Conservation (phyloP, 345 rosid genomes). For the Aquilaria sinensis region DNA sequence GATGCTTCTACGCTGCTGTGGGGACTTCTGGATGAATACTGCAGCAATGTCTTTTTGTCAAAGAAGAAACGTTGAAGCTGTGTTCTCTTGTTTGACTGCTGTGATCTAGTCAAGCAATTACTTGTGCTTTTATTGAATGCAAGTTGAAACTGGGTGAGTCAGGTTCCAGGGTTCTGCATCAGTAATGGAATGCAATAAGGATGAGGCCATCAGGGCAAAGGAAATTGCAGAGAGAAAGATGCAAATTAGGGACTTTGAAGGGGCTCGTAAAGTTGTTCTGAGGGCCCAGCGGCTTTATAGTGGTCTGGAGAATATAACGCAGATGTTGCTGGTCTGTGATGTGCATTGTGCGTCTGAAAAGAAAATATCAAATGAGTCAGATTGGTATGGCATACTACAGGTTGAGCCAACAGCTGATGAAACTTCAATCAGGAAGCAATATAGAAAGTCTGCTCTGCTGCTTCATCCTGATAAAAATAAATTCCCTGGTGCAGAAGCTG, state of each 20-base stretch:
- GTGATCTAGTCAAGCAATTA: too few relatives aligned
- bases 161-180: not conserved
- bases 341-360: slow-evolving; percentile 57
- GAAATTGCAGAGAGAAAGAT: slow-evolving; percentile 56
- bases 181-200: slow-evolving; percentile 82
- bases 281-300: slow-evolving; percentile 68
- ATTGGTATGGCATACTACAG: slow-evolving; percentile 90
- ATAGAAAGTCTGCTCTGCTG: slow-evolving; percentile 66
- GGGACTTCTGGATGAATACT: too few relatives aligned
- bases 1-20: too few relatives aligned
- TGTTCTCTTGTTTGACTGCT: too few relatives aligned
- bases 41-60: too few relatives aligned
- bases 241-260: slow-evolving; percentile 48
- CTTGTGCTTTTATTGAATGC: too few relatives aligned
- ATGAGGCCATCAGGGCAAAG: slow-evolving; percentile 75
- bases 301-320: slow-evolving; percentile 56
- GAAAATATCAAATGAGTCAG: slow-evolving; percentile 41
- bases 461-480: slow-evolving; percentile 96
- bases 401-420: slow-evolving; percentile 46
- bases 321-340: slow-evolving; percentile 62
- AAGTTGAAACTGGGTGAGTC: too few relatives aligned
- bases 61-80: too few relatives aligned
- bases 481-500: slow-evolving; percentile 83
- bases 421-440: slow-evolving; percentile 66
- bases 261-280: slow-evolving; percentile 44